Percentiles rank a stretch among this genome's conserved stretches.
These are phyloP conservation scores for Boletus rufocinnamomeus DNA, from an alignment of 768 basidiomycete genomes.

Conservation along the genomic window DNA sequence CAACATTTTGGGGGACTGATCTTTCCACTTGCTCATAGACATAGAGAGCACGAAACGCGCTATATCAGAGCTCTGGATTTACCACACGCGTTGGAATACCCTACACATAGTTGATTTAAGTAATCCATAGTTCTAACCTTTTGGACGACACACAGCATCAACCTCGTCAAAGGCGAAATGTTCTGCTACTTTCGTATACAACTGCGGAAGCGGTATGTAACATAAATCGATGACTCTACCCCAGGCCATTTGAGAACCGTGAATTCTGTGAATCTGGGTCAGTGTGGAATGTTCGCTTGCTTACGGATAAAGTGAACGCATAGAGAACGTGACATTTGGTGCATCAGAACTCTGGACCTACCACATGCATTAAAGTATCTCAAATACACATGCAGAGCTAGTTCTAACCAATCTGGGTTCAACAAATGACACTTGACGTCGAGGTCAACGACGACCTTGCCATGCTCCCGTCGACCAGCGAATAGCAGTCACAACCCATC, in stretches of 20 bases:
- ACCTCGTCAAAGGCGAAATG: background rate
- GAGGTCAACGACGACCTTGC: background rate
- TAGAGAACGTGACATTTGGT: background rate
- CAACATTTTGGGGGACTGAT: background rate
- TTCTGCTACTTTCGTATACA: background rate
- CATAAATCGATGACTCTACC: too few relatives aligned
- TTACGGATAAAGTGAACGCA: background rate
- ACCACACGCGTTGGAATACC: conserved; percentile 8
- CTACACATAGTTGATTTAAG: background rate
- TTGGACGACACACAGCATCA: background rate
- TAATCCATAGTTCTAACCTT: background rate
- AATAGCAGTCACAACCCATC: background rate
- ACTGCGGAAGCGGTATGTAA: too few relatives aligned
- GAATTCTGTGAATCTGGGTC: background rate
- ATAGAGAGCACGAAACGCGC: background rate
- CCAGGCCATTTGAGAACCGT: background rate
- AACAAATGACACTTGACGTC: background rate
- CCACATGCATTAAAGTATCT: background rate
- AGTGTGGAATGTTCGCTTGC: background rate
- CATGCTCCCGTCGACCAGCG: too few relatives aligned
- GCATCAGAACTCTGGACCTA: background rate
- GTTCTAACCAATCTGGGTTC: background rate
- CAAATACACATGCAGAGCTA: background rate
- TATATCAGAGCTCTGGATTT: background rate
- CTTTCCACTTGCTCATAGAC: background rate